A percentile compares a stretch with the other conserved stretches of the same genome.
These are phyloP conservation scores for Trichoderma sp. DNA, from an alignment of 2,329 filamentous ascomycete species.

Conservation along the genomic window DNA sequence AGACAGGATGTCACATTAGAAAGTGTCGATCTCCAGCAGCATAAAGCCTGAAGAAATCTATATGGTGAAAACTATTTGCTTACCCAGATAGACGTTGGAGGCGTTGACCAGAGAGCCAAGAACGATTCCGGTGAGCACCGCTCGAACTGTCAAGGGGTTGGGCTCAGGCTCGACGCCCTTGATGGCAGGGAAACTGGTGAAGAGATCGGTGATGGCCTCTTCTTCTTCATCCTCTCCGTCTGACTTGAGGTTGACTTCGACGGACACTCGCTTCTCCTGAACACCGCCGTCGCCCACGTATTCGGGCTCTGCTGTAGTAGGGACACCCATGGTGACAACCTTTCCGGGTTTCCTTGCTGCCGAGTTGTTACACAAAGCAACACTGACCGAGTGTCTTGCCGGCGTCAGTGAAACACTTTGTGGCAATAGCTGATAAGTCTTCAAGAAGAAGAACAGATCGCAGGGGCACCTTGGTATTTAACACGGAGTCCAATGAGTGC, in stretches of 20 bases:
- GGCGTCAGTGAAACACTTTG: neutral
- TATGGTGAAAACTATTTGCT: conserved; percentile 6
- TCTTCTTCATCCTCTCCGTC: conserved; percentile 24
- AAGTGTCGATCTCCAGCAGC: neutral
- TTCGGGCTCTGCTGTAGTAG: neutral
- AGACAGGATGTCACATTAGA: neutral
- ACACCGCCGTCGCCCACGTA: neutral
- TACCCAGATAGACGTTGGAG: conserved; percentile 60
- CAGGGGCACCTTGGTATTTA: neutral
- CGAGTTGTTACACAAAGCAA: neutral
- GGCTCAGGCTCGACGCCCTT: conserved; percentile 43
- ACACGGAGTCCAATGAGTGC: neutral
- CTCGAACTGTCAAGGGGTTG: conserved; percentile 53
- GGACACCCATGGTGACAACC: neutral
- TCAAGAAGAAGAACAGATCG: neutral
- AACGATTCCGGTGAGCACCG: conserved; percentile 52
- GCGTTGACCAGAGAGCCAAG: conserved; percentile 60
- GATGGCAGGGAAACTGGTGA: conserved; percentile 41
- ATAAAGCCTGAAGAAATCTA: neutral
- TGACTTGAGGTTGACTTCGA: conserved; percentile 29
- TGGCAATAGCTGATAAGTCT: neutral
- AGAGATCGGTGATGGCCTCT: conserved; percentile 37
- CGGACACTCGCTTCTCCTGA: conserved; percentile 26
- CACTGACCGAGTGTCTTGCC: neutral
- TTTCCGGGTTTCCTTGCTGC: neutral